Percentiles rank a stretch among this genome's conserved stretches.
Evolutionary conservation across 2,329 filamentous ascomycete species (phyloP).

Genomic region (Cercospora sp.): DNA sequence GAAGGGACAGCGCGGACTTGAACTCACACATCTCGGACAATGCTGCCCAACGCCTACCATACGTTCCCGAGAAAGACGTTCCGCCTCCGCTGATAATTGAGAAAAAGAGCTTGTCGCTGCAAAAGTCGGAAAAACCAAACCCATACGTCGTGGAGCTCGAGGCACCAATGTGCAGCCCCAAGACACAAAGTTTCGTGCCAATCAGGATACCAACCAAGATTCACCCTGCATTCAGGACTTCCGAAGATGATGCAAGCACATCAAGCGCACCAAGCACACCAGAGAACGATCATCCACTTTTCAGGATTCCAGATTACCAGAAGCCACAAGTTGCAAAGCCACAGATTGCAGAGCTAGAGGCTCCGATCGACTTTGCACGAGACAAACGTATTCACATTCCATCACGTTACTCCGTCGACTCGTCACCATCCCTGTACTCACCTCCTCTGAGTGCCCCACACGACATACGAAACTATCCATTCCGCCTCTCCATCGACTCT

Average conservation of each 20-base stretch:
- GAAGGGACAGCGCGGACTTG: background rate
- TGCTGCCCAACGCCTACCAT: background rate
- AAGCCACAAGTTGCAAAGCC: background rate
- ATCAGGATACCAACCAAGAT: background rate
- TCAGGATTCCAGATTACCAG: background rate
- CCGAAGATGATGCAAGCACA: background rate
- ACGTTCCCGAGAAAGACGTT: background rate
- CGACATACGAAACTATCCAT: background rate
- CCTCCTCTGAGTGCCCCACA: background rate
- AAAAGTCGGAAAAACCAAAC: background rate
- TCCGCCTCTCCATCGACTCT: background rate
- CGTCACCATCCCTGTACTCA: background rate
- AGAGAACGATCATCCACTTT: background rate
- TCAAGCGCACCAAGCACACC: background rate
- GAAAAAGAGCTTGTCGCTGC: background rate
- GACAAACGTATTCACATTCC: background rate
- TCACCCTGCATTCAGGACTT: background rate
- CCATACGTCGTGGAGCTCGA: background rate
- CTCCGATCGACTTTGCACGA: background rate
- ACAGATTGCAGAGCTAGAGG: background rate
- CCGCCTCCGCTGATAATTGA: background rate
- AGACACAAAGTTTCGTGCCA: background rate
- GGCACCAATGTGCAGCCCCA: background rate
- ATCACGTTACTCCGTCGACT: background rate
- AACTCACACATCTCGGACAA: conserved; percentile 2